Conservation (phyloP, 345 rosid species). For the Heritiera fomes region DNA sequence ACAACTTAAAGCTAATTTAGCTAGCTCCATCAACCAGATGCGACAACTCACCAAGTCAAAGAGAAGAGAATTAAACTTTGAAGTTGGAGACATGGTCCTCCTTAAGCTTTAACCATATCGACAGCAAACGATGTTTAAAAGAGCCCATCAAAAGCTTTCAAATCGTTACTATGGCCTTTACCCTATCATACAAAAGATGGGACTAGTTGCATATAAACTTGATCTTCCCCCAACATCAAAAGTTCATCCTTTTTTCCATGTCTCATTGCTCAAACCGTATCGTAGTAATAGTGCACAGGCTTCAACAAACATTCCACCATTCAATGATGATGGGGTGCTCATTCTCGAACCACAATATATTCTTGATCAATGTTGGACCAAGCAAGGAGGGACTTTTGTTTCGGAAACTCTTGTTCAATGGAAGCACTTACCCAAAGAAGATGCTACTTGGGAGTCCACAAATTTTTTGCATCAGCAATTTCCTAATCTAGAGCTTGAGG, state of each 20-base stretch:
- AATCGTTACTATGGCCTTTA: constrained; percentile 1
- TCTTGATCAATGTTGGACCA: too few species aligned
- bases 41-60: background rate
- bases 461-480: too few species aligned
- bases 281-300: too few species aligned
- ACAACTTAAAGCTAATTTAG: constrained; percentile 5
- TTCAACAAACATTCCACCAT: too few species aligned
- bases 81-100: constrained; percentile 5
- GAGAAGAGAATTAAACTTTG: background rate
- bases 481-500: too few species aligned
- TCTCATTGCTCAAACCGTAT: background rate
- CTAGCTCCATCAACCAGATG: background rate
- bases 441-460: too few species aligned
- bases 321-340: too few species aligned
- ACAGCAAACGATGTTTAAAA: background rate
- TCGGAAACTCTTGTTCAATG: too few species aligned
- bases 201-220: background rate
- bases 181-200: background rate
- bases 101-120: constrained; percentile 8
- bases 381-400: too few species aligned
- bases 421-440: too few species aligned
- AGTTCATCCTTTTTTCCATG: background rate
- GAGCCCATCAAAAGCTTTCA: constrained; percentile 12
- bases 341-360: too few species aligned
- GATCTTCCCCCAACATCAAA: background rate